A percentile compares a stretch with the other conserved stretches of the same genome.
Evolutionary conservation across 2,329 filamentous ascomycete genomes (phyloP).

Genomic region (Arthrobotrys musiformis): DNA sequence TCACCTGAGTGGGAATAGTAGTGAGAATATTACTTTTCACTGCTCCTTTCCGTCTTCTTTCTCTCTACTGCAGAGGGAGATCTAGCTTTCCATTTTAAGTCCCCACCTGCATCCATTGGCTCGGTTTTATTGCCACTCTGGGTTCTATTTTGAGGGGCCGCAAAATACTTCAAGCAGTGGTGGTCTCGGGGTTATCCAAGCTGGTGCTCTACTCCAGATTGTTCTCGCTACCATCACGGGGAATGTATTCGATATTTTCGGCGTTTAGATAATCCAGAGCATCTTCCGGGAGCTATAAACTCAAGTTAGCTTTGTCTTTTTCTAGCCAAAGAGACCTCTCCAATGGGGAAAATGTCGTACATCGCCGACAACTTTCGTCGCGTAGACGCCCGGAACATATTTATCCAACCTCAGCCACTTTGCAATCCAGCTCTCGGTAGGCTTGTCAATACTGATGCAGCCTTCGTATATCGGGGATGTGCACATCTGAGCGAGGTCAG

Average conservation of each 20-base stretch:
- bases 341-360: constrained; percentile 62
- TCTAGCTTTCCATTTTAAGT: neutral
- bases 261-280: constrained; percentile 72
- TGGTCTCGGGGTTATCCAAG: no score
- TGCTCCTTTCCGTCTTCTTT: neutral
- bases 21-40: neutral
- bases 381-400: constrained; percentile 90
- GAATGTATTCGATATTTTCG: constrained; percentile 74
- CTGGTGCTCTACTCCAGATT: constrained; percentile 55
- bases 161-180: neutral
- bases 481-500: constrained; percentile 88
- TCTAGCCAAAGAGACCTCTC: neutral
- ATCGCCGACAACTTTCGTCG: constrained; percentile 90
- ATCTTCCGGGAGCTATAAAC: constrained; percentile 70
- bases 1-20: neutral
- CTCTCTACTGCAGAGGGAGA: neutral
- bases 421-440: constrained; percentile 90
- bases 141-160: neutral
- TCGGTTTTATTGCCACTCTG: neutral
- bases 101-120: neutral
- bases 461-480: constrained; percentile 97
- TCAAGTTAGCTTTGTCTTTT: constrained; percentile 9
- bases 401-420: constrained; percentile 92
- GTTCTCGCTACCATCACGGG: constrained; percentile 61
- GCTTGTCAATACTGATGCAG: constrained; percentile 83